Conservation (phyloP, 768 basidiomycete genomes). For the Russula compacta region DNA sequence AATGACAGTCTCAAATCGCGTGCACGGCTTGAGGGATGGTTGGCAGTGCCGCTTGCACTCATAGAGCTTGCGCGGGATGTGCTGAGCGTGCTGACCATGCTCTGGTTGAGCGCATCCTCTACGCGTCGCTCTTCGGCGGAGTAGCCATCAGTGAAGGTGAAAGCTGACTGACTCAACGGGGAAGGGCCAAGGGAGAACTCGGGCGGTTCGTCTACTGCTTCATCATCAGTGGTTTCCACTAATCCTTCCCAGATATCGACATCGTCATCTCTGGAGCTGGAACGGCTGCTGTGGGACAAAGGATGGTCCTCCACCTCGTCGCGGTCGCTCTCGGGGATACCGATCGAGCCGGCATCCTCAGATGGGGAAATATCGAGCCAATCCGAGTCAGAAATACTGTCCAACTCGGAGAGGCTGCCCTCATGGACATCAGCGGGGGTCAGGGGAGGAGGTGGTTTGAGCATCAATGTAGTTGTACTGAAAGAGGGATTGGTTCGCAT, state of each 20-base stretch:
- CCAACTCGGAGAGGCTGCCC: conserved; percentile 49
- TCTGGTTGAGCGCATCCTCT: conserved; percentile 71
- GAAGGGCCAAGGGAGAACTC: conserved; percentile 22
- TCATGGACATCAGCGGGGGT: conserved; percentile 29
- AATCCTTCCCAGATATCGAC: conserved; percentile 75
- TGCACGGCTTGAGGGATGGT: conserved; percentile 44
- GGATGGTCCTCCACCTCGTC: conserved; percentile 44
- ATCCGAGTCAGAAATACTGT: conserved; percentile 68
- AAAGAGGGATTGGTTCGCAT: conserved; percentile 17
- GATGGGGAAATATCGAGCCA: conserved; percentile 76
- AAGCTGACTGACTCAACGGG: conserved; percentile 1
- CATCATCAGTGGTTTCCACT: conserved; percentile 53
- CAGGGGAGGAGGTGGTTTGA: conserved; percentile 19
- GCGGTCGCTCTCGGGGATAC: conserved; percentile 53
- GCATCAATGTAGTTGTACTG: conserved; percentile 18
- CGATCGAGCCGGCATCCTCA: conserved; percentile 62
- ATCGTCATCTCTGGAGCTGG: conserved; percentile 59
- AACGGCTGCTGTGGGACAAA: conserved; percentile 56
- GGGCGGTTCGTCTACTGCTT: conserved; percentile 25
- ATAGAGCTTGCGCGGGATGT: conserved; percentile 60
- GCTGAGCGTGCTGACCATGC: conserved; percentile 71
- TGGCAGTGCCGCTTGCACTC: conserved; percentile 29
- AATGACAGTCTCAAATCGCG: conserved; percentile 75
- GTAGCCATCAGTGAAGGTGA: neutral
- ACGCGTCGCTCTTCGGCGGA: conserved; percentile 58